phyloP scores from a whole-genome alignment of 306 rosid genomes.

The Oemleria cerasiformis region DNA sequence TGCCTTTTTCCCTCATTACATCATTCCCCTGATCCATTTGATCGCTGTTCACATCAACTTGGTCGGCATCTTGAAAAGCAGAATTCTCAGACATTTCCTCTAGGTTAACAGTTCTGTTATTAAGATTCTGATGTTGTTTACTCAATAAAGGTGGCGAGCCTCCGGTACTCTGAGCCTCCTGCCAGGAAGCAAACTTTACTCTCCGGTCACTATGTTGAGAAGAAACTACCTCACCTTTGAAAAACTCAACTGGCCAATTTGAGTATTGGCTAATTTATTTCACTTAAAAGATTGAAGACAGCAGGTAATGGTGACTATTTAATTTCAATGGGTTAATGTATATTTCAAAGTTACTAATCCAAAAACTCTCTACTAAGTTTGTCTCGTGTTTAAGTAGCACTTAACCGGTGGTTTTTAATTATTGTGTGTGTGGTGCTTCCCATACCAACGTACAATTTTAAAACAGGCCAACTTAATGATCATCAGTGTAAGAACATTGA shows the following conservation, averaged over 20 bases:
- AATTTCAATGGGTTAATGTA: background rate
- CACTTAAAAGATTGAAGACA: background rate
- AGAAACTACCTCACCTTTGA: constrained; percentile 22
- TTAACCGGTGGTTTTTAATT: too few species aligned
- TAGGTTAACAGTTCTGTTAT: constrained; percentile 44
- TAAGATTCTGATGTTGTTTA: constrained; percentile 38
- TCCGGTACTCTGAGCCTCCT: constrained; percentile 66
- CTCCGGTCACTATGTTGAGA: constrained; percentile 35
- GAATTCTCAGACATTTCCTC: constrained; percentile 78
- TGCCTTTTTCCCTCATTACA: constrained; percentile 45
- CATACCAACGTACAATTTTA: background rate
- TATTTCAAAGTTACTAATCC: background rate
- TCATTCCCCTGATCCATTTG: constrained; percentile 44
- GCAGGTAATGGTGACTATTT: background rate
- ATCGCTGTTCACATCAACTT: constrained; percentile 41
- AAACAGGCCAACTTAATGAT: background rate
- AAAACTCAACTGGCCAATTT: constrained; percentile 29
- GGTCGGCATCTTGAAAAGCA: constrained; percentile 52
- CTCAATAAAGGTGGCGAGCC: constrained; percentile 45
- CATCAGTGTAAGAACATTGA: background rate
- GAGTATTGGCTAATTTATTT: constrained; percentile 21
- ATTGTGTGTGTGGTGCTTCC: background rate
- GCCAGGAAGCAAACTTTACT: constrained; percentile 49
- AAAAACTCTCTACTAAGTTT: background rate
- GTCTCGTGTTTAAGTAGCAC: background rate